Evolutionary conservation across 257 asterid genomes (phyloP), one percentile per base, ranked within the genome.

Genomic region (Nicotiana tomentosiformis): DNA sequence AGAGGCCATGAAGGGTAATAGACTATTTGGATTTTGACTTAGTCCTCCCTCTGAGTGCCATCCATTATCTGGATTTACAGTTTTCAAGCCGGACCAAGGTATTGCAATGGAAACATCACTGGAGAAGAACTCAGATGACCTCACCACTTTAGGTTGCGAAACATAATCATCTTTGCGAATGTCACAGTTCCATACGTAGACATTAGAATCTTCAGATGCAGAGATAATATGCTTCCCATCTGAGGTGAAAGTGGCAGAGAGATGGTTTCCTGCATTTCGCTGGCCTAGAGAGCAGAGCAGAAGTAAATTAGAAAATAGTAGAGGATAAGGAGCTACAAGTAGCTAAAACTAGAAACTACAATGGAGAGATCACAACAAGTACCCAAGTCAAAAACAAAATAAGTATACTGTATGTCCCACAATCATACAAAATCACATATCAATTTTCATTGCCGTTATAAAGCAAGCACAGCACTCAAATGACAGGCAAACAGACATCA

Each of bases 141-240:
- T 86, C 15, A 87, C 46, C 43, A 87, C 86, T 85, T 90, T 93
- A 9, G 92, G 85, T 32, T 87, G 89, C 3, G 88, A 84, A 7
- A 78, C 81, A 35, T 90, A 78, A 2, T 87, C 60, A 3, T 83
- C 83, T 30, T 78, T 78, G 15, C 78, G 86, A 33, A 80, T 79
- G 2, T 6, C 61, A 80, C 87, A 88, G 87, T 92, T 90, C 99
- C 99, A 96, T 17, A 93, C 29, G 33, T 92, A 93, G 1, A 94
- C 90, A 79, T 88, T 92, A 61, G 95, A 90, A 74, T 96, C 97
- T 86, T 93, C 99, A 0, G 95, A 90, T 3, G 98, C 89, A 1
- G 98, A 93, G 84, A 96, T 84, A 17, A 94, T 90, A 64, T 92
- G 97, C 83, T 91, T 92, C 30, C 98, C 97, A 3, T 92, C 90